Conservation (phyloP, 495 filamentous ascomycete species). For the Achaetomiella virescens region DNA sequence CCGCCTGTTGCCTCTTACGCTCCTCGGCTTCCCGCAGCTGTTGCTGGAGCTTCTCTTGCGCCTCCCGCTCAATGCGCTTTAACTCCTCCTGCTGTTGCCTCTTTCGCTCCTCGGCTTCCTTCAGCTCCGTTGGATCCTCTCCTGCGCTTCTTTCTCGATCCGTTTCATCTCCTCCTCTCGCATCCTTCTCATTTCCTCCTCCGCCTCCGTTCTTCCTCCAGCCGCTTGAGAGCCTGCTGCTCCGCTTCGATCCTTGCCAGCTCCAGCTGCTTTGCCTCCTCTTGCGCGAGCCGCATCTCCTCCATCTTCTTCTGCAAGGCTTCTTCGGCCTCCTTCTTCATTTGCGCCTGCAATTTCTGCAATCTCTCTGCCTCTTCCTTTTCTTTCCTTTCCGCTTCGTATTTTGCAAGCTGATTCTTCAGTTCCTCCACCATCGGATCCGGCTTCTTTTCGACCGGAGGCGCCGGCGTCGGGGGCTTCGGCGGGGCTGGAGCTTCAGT, state of each 20-base stretch:
- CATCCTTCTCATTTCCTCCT: conserved; percentile 27
- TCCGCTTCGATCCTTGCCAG: conserved; percentile 41
- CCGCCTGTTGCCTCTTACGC: conserved; percentile 40
- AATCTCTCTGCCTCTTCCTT: conserved; percentile 36
- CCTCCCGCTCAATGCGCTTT: conserved; percentile 31
- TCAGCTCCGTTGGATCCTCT: conserved; percentile 34
- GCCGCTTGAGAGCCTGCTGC: conserved; percentile 31
- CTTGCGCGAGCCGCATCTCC: conserved; percentile 31
- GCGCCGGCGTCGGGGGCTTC: conserved; percentile 33
- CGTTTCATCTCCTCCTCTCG: conserved; percentile 34
- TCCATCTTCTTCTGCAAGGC: conserved; percentile 35
- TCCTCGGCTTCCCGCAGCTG: conserved; percentile 47
- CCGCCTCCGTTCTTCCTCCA: conserved; percentile 31
- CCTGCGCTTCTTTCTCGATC: conserved; percentile 40
- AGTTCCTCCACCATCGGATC: conserved; percentile 43
- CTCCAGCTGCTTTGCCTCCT: conserved; percentile 34
- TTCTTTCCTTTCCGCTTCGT: conserved; percentile 26
- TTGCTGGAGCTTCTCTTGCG: conserved; percentile 32
- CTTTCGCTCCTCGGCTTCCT: conserved; percentile 28
- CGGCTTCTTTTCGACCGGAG: conserved; percentile 26
- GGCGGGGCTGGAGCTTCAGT: conserved; percentile 33
- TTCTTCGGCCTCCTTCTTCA: conserved; percentile 39
- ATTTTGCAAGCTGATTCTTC: conserved; percentile 31
- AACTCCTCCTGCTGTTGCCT: conserved; percentile 31
- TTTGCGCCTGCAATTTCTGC: conserved; percentile 39